These are phyloP conservation scores for Venturia effusa DNA, from an alignment of 2,329 filamentous ascomycete genomes.

Conservation along the genomic window DNA sequence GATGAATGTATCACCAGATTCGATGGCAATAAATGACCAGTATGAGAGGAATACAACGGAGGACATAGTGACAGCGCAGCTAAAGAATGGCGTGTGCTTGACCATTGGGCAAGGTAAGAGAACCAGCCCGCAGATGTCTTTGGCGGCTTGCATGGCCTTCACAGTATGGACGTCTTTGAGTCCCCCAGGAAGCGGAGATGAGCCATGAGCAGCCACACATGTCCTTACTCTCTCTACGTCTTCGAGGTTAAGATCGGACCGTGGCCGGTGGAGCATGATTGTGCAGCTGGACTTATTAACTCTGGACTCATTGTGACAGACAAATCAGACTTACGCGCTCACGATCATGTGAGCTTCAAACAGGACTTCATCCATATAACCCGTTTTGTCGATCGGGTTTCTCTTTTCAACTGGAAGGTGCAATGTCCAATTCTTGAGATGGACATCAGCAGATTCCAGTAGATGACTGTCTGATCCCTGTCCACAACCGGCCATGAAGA, in stretches of 20 bases:
- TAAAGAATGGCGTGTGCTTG: conserved; percentile 74
- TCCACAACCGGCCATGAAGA: conserved; percentile 44
- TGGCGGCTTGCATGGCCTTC: conserved; percentile 70
- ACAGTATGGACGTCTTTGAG: conserved; percentile 56
- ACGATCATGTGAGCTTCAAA: conserved; percentile 83
- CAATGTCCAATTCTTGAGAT: conserved; percentile 64
- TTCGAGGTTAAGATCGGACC: conserved; percentile 27
- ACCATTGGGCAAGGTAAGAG: conserved; percentile 62
- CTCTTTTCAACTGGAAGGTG: conserved; percentile 65
- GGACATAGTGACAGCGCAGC: conserved; percentile 66
- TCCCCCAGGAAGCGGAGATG: conserved; percentile 38
- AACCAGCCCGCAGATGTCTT: conserved; percentile 63
- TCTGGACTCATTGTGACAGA: not conserved
- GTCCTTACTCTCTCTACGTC: conserved; percentile 39
- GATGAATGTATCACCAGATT: conserved; percentile 48
- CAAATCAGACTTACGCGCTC: conserved; percentile 25
- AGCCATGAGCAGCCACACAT: conserved; percentile 48
- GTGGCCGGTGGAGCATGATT: conserved; percentile 33
- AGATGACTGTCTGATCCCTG: conserved; percentile 29
- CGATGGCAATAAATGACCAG: conserved; percentile 46
- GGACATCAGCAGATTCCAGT: conserved; percentile 47
- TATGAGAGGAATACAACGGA: conserved; percentile 74
- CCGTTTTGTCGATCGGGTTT: conserved; percentile 56
- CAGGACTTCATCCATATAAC: conserved; percentile 75
- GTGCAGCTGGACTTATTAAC: conserved; percentile 20